These are phyloP conservation scores for Aspergillus olivimuriae DNA, from an alignment of 495 filamentous ascomycete genomes.

Conservation along the genomic window DNA sequence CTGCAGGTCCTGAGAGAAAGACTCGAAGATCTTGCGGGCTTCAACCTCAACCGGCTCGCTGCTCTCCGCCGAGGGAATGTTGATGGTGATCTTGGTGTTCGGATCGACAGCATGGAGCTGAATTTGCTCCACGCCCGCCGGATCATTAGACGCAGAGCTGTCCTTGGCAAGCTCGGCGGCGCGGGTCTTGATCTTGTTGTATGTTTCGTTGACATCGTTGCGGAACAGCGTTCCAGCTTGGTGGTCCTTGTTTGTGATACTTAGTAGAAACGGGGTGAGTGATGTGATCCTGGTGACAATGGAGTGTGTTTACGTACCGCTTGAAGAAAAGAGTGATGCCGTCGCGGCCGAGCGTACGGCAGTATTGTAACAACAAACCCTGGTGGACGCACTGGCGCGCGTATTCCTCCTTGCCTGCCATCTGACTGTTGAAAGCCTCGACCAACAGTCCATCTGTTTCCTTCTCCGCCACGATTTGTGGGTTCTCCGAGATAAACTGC, in stretches of 20 bases:
- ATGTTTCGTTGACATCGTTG: conserved; percentile 87
- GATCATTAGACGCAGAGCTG: conserved; percentile 57
- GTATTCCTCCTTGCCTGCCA: conserved; percentile 66
- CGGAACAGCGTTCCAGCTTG: conserved; percentile 87
- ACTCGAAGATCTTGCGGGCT: conserved; percentile 71
- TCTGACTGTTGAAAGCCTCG: conserved; percentile 81
- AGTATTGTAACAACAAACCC: conserved; percentile 88
- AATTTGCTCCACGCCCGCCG: conserved; percentile 86
- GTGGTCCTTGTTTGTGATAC: conserved; percentile 85
- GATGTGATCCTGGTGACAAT: background rate
- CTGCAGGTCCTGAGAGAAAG: conserved; percentile 74
- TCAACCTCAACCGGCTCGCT: conserved; percentile 58
- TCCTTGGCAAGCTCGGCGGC: conserved; percentile 68
- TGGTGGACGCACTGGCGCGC: conserved; percentile 91
- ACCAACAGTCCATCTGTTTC: conserved; percentile 89
- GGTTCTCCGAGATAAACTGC: conserved; percentile 69
- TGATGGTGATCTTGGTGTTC: conserved; percentile 87
- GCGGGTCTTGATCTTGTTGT: conserved; percentile 69
- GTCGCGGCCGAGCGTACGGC: conserved; percentile 77
- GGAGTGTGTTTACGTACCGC: conserved; percentile 38
- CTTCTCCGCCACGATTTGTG: conserved; percentile 70
- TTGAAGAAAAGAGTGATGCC: conserved; percentile 94
- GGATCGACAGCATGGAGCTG: conserved; percentile 95
- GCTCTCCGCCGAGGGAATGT: conserved; percentile 55
- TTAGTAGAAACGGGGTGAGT: conserved; percentile 20